These are phyloP conservation scores for Triadica sebifera DNA, from an alignment of 345 rosid genomes.

Conservation along the genomic window DNA sequence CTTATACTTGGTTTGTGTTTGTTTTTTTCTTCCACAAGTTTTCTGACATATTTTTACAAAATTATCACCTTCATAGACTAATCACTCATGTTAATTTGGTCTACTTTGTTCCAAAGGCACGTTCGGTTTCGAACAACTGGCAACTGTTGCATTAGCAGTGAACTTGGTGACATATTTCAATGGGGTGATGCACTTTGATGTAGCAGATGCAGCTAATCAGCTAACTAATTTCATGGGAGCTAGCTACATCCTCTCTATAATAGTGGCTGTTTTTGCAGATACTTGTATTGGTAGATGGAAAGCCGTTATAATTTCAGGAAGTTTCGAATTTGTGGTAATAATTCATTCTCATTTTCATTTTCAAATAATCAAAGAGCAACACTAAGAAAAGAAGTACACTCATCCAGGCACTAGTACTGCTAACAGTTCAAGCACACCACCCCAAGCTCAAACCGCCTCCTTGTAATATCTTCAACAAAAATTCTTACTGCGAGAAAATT, in stretches of 20 bases:
- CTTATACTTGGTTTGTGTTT: conserved; percentile 36
- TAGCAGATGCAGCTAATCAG: conserved; percentile 53
- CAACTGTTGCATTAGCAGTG: conserved; percentile 42
- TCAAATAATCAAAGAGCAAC: background rate
- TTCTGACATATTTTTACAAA: background rate
- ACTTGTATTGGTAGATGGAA: conserved; percentile 47
- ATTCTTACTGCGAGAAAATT: conserved; percentile 39
- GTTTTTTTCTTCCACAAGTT: background rate
- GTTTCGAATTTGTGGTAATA: conserved; percentile 48
- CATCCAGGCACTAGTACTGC: conserved; percentile 42
- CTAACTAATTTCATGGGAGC: conserved; percentile 56
- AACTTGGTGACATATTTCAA: conserved; percentile 53
- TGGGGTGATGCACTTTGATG: conserved; percentile 46
- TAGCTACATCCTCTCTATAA: conserved; percentile 42
- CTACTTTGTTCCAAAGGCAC: conserved; percentile 30
- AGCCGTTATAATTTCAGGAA: conserved; percentile 41
- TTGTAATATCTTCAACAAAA: conserved; percentile 40
- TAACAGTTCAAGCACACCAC: conserved; percentile 53
- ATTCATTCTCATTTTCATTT: background rate
- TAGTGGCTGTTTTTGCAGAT: conserved; percentile 49
- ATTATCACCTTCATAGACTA: background rate
- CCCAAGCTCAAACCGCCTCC: conserved; percentile 43
- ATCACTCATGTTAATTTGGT: background rate
- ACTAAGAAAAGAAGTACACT: background rate
- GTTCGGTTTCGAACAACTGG: conserved; percentile 44